phyloP scores from a whole-genome alignment of 768 basidiomycete genomes.

The Bullera alba region DNA sequence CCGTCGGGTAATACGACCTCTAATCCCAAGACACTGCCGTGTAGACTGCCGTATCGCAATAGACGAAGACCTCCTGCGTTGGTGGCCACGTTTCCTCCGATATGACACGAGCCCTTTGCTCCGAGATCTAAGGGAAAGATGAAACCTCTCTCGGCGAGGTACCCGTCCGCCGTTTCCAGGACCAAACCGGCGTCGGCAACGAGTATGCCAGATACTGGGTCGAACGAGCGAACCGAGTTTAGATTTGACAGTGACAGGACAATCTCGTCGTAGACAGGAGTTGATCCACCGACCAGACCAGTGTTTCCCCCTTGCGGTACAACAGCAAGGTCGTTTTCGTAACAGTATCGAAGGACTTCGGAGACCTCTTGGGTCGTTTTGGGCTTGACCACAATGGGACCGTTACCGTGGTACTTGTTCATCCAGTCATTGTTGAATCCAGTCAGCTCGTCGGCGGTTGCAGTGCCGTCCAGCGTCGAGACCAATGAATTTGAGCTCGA shows the following conservation, averaged over 20 bases:
- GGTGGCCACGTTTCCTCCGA: constrained; percentile 93
- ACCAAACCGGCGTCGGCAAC: constrained; percentile 93
- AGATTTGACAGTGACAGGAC: constrained; percentile 77
- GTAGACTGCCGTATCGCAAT: constrained; percentile 86
- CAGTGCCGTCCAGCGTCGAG: constrained; percentile 42
- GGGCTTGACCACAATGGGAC: constrained; percentile 80
- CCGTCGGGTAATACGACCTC: constrained; percentile 95
- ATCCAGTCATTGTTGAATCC: constrained; percentile 90
- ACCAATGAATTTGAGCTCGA: constrained; percentile 39
- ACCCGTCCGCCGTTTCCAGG: constrained; percentile 76
- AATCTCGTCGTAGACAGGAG: constrained; percentile 79
- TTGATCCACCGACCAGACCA: constrained; percentile 89
- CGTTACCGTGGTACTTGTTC: constrained; percentile 81
- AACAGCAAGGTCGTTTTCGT: constrained; percentile 67
- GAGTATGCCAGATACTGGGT: constrained; percentile 60
- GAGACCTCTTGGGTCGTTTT: constrained; percentile 81
- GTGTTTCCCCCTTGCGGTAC: constrained; percentile 99
- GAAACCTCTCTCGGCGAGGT: constrained; percentile 76
- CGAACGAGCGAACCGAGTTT: constrained; percentile 53
- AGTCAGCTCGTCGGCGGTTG: constrained; percentile 55
- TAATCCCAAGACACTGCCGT: constrained; percentile 90
- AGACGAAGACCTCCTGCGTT: constrained; percentile 96
- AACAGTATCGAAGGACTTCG: constrained; percentile 79
- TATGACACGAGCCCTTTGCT: constrained; percentile 96
- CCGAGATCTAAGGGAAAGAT: constrained; percentile 96